Conservation (phyloP, 2,329 filamentous ascomycete genomes). For the Aspergillus sp. region DNA sequence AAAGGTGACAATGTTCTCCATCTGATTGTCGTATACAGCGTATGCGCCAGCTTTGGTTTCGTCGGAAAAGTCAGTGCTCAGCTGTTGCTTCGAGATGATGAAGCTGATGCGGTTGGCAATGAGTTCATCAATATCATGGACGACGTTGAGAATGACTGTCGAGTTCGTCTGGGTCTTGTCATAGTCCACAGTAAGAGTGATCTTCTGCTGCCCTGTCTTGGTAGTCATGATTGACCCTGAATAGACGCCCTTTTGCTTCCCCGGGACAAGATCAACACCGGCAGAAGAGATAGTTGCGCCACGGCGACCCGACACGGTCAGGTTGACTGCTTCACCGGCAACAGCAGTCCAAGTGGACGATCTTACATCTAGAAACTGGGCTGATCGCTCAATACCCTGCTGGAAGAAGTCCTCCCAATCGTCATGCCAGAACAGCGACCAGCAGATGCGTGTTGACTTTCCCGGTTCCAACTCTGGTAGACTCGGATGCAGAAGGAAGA, state of each 20-base stretch:
- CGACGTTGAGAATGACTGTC: background rate
- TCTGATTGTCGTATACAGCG: conserved; percentile 18
- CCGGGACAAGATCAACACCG: background rate
- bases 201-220: background rate
- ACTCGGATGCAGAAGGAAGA: background rate
- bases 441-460: background rate
- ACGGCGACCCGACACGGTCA: background rate
- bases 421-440: background rate
- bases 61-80: background rate
- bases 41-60: background rate
- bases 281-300: background rate
- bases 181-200: background rate
- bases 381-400: background rate
- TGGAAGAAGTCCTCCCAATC: background rate
- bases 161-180: background rate
- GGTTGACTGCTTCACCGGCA: background rate
- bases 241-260: background rate
- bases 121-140: background rate
- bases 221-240: background rate
- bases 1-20: background rate
- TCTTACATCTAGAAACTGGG: background rate
- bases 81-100: background rate
- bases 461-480: background rate
- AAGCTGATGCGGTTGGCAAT: background rate
- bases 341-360: background rate